These are phyloP conservation scores for Aspergillus homomorphus DNA, from an alignment of 495 filamentous ascomycete species.

Conservation along the genomic window DNA sequence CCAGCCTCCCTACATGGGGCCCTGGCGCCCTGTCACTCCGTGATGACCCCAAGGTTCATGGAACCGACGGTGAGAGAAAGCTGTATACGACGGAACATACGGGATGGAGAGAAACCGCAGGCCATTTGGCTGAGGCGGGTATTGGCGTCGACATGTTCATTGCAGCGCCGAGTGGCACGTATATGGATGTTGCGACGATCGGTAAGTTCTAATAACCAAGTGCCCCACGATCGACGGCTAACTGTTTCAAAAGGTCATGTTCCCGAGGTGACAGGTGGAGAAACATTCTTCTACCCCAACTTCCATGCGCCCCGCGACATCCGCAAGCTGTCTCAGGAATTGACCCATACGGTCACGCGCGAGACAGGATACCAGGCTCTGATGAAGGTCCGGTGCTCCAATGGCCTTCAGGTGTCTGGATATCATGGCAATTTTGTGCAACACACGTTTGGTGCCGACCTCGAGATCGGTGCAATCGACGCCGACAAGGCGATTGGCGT, in stretches of 20 bases:
- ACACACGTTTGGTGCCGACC: constrained; percentile 88
- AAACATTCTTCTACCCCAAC: constrained; percentile 94
- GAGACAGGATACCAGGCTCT: constrained; percentile 95
- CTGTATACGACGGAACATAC: constrained; percentile 87
- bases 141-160: constrained; percentile 93
- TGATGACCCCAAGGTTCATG: constrained; percentile 82
- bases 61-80: constrained; percentile 87
- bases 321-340: constrained; percentile 77
- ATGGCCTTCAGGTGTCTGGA: constrained; percentile 86
- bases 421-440: constrained; percentile 97
- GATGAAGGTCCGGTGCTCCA: constrained; percentile 98
- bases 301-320: constrained; percentile 85
- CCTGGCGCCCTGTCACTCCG: constrained; percentile 78
- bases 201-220: constrained; percentile 50
- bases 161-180: constrained; percentile 81
- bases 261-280: constrained; percentile 70
- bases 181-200: constrained; percentile 92
- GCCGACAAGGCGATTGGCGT: constrained; percentile 91
- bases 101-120: constrained; percentile 75
- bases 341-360: constrained; percentile 81
- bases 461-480: constrained; percentile 91
- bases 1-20: constrained; percentile 83
- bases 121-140: constrained; percentile 84
- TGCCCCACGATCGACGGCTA: neutral
- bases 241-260: constrained; percentile 34